phyloP scores from a whole-genome alignment of 2,329 filamentous ascomycete species.

The Phaeosphaeriaceae sp. region DNA sequence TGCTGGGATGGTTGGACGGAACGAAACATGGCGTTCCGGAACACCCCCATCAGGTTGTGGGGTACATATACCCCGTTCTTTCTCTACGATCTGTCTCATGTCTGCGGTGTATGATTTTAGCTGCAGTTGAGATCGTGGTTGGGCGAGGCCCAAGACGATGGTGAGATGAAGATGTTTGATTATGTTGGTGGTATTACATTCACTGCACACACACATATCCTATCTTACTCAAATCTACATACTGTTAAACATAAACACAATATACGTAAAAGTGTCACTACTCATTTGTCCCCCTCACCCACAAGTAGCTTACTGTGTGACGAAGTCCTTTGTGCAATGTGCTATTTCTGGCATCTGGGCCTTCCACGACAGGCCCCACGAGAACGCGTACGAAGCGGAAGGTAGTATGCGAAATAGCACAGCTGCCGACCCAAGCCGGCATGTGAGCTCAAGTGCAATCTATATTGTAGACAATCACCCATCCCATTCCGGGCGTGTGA shows the following conservation, averaged over 20 bases:
- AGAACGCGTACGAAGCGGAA: constrained; percentile 6
- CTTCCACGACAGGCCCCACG: constrained; percentile 2
- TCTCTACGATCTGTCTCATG: constrained; percentile 23
- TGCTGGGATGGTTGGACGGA: constrained; percentile 20
- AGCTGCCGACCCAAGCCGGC: constrained; percentile 8
- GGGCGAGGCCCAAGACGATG: not conserved
- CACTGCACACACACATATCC: constrained; percentile 6
- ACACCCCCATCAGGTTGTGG: constrained; percentile 19
- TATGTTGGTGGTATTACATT: constrained; percentile 13
- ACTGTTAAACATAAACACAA: constrained; percentile 12
- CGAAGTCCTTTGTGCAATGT: not conserved
- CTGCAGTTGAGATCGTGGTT: not conserved
- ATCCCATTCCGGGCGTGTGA: constrained; percentile 5
- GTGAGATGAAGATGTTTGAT: constrained; percentile 16
- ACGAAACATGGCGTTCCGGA: constrained; percentile 21
- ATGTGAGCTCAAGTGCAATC: constrained; percentile 5
- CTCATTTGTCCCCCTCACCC: not conserved
- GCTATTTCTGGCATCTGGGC: not conserved
- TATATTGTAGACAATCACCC: constrained; percentile 6
- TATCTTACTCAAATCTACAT: constrained; percentile 17
- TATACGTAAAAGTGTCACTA: not conserved
- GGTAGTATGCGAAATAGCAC: constrained; percentile 3
- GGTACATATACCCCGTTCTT: constrained; percentile 20
- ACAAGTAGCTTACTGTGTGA: not conserved
- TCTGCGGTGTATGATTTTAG: constrained; percentile 14